Evolutionary conservation across 306 rosid genomes (phyloP), one percentile per base, ranked within the genome.

Genomic region (Myrica gale): DNA sequence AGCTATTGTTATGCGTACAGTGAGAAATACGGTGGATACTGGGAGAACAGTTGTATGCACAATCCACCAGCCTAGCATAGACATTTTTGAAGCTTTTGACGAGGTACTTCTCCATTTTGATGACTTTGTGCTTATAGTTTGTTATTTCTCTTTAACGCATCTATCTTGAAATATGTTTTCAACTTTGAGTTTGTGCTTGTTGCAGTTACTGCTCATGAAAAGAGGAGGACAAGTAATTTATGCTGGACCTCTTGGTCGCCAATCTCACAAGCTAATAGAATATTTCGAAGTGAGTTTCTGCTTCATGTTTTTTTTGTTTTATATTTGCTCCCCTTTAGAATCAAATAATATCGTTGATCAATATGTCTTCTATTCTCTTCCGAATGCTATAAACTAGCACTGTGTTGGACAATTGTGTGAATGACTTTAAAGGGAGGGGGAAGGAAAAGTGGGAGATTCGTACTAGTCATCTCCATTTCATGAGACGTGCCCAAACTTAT

Each of bases 1-100:
- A 43, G 98, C 96, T 5, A 90, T 93, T 76, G 96, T 93, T 66
- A 93, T 93, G 96, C 90, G 98, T 54, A 86, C 94, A 0, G 94
- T 93, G 16, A 90, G 96, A 63, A 93, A 93, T 82, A 93, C 96
- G 0, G 98, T 90, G 5, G 90, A 93, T 68, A 93, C 96, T 0
- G 96, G 98, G 39, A 74, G 98, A 81, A 90, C 98, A 42, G 96
- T 93, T 68, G 96, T 93, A 16, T 93, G 98, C 84, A 93, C 96
- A 10, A 93, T 93, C 80, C 98, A 93, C 72, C 98, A 93, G 56
- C 98, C 98, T 51, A 93, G 98, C 81, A 90, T 93, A 32, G 96
- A 89, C 85, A 90, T 90, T 52, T 93, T 93, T 58, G 98, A 93
- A 82, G 86, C 91, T 43, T 92, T 92, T 74, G 96, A 92, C 66